A percentile compares a stretch with the other conserved stretches of the same genome.
Evolutionary conservation across 768 basidiomycete genomes (phyloP).

Genomic region (Leccinellum rugosiceps): DNA sequence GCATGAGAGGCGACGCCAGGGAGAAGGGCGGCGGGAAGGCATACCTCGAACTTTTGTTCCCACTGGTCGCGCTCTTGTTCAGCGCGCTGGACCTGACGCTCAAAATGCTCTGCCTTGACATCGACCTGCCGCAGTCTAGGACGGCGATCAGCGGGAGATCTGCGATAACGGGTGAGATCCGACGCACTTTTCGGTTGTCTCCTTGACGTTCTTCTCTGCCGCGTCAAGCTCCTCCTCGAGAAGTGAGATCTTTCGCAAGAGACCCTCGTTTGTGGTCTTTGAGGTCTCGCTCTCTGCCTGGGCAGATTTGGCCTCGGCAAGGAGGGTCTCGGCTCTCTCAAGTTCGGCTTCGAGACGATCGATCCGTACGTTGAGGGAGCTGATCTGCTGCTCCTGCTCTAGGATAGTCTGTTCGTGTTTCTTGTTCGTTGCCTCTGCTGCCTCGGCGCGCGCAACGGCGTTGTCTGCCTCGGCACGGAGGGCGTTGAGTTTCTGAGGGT

Average conservation of each 20-base stretch:
- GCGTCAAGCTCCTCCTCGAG: conserved; percentile 94
- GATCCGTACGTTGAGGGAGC: conserved; percentile 73
- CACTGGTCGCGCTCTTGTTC: conserved; percentile 90
- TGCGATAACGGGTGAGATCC: conserved; percentile 4
- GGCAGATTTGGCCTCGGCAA: conserved; percentile 61
- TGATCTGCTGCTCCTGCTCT: conserved; percentile 81
- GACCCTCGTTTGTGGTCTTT: conserved; percentile 68
- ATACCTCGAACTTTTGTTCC: conserved; percentile 94
- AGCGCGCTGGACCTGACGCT: conserved; percentile 79
- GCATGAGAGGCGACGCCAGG: conserved; percentile 2
- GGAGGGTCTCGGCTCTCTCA: conserved; percentile 64
- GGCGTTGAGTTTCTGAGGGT: conserved; percentile 61
- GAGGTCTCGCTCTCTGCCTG: conserved; percentile 67
- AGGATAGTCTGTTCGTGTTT: conserved; percentile 67
- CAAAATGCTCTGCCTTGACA: conserved; percentile 98
- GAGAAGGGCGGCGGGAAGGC: conserved; percentile 17
- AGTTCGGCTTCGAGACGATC: conserved; percentile 60
- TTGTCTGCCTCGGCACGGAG: conserved; percentile 85
- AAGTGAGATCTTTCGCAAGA: conserved; percentile 81
- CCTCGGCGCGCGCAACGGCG: conserved; percentile 80
- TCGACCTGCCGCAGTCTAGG: conserved; percentile 90
- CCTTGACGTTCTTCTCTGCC: conserved; percentile 95
- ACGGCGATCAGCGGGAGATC: conserved; percentile 18
- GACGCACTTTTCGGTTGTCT: conserved; percentile 92
- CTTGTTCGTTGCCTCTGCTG: conserved; percentile 83